Evolutionary conservation across 768 basidiomycete species (phyloP).

Genomic region (Calocera viscosa): DNA sequence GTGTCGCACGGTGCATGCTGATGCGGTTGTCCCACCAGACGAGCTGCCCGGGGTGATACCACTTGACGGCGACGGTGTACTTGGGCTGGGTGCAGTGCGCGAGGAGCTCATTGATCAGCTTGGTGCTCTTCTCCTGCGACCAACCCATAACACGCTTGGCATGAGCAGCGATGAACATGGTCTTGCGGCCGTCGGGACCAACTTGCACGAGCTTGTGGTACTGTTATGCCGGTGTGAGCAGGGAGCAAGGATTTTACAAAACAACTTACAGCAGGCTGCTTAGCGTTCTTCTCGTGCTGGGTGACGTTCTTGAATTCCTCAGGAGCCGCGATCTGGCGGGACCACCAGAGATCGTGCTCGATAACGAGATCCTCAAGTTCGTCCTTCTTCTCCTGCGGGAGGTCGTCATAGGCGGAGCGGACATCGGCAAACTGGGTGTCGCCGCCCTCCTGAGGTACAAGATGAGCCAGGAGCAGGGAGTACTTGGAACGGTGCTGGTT

Average conservation of each 20-base stretch:
- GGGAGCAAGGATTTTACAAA: too few species aligned
- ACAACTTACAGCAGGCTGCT: slow-evolving; percentile 15
- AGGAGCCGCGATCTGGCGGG: slow-evolving; percentile 18
- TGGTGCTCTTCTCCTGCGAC: slow-evolving; percentile 15
- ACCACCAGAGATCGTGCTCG: slow-evolving; percentile 21
- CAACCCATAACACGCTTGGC: slow-evolving; percentile 15
- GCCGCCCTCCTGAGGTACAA: slow-evolving; percentile 22
- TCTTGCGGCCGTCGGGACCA: slow-evolving; percentile 17
- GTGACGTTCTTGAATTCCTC: slow-evolving; percentile 17
- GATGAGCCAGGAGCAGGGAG: slow-evolving; percentile 22
- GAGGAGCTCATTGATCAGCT: slow-evolving; percentile 18
- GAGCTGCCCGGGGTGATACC: slow-evolving; percentile 16
- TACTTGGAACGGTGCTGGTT: slow-evolving; percentile 22
- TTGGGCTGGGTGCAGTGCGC: slow-evolving; percentile 18
- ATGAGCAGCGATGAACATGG: slow-evolving; percentile 19
- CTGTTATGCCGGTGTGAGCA: neutral
- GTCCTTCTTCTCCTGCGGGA: slow-evolving; percentile 21
- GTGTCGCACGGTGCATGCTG: slow-evolving; percentile 17
- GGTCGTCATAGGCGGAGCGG: slow-evolving; percentile 21
- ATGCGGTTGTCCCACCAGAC: slow-evolving; percentile 17
- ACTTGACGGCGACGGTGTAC: slow-evolving; percentile 16
- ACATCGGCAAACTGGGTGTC: slow-evolving; percentile 24
- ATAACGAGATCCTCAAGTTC: slow-evolving; percentile 16
- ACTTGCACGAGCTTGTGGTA: slow-evolving; percentile 19
- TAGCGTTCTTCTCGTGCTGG: slow-evolving; percentile 14